Conservation (phyloP, 2,329 filamentous ascomycete species). For the Magnaporthiopsis poae region DNA sequence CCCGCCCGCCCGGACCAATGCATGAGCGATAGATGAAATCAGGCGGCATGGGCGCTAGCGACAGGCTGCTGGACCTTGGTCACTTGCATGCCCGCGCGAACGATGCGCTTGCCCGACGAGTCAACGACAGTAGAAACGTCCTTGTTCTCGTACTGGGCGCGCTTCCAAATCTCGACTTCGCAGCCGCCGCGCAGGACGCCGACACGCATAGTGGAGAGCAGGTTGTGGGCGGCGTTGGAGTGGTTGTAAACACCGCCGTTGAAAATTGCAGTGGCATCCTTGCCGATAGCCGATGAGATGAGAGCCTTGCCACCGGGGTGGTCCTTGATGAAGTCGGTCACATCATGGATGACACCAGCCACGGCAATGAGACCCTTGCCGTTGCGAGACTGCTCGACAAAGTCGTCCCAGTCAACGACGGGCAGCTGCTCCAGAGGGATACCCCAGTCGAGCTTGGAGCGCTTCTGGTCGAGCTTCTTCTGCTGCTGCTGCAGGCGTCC, state of each 20-base stretch:
- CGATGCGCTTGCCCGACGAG: conserved; percentile 67
- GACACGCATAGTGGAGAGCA: conserved; percentile 78
- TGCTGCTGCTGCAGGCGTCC: conserved; percentile 78
- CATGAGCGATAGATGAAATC: conserved; percentile 13
- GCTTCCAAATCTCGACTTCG: conserved; percentile 90
- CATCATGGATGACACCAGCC: conserved; percentile 78
- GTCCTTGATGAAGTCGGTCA: conserved; percentile 74
- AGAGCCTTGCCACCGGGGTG: conserved; percentile 85
- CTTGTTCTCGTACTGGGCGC: conserved; percentile 73
- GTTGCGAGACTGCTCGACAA: conserved; percentile 60
- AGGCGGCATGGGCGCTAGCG: conserved; percentile 76
- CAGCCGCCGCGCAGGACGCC: conserved; percentile 78
- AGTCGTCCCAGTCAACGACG: conserved; percentile 79
- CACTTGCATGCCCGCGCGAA: conserved; percentile 75
- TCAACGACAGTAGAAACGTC: conserved; percentile 73
- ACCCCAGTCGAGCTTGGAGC: conserved; percentile 74
- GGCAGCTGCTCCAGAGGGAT: conserved; percentile 75
- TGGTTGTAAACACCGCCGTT: conserved; percentile 86
- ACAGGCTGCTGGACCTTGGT: conserved; percentile 75
- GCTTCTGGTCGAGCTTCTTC: conserved; percentile 88
- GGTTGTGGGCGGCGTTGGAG: conserved; percentile 81
- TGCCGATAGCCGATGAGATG: conserved; percentile 72
- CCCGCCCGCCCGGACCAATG: background rate
- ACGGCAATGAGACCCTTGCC: conserved; percentile 69
- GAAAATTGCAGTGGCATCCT: conserved; percentile 83